Conservation (phyloP, 1,139 yeast genomes). For the Suhomyces kunorum region DNA sequence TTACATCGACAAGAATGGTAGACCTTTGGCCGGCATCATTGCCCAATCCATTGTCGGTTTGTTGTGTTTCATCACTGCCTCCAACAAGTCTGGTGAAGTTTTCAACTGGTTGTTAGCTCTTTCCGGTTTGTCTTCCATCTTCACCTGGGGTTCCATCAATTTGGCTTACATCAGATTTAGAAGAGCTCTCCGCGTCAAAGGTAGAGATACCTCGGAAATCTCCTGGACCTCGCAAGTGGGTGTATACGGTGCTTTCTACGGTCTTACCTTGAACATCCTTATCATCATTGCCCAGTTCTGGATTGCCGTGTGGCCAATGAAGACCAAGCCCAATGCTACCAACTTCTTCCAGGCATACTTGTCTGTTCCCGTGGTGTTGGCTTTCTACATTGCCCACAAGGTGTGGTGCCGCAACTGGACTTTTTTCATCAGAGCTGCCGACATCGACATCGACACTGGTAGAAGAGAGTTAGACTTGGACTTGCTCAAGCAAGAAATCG, state of each 20-base stretch:
- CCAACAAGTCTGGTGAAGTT: slow-evolving; percentile 62
- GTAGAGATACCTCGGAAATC: slow-evolving; percentile 64
- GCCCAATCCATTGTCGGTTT: slow-evolving; percentile 54
- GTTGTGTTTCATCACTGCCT: slow-evolving; percentile 72
- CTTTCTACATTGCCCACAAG: slow-evolving; percentile 59
- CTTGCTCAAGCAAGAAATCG: slow-evolving; percentile 25
- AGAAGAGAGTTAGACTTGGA: slow-evolving; percentile 27
- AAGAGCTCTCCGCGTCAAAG: slow-evolving; percentile 65
- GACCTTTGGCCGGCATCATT: slow-evolving; percentile 35
- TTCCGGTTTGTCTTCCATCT: slow-evolving; percentile 80
- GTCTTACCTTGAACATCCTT: slow-evolving; percentile 58
- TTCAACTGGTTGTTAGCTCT: slow-evolving; percentile 82
- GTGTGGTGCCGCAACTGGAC: slow-evolving; percentile 56
- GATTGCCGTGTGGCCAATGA: slow-evolving; percentile 72
- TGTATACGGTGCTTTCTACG: slow-evolving; percentile 65
- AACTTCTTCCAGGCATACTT: slow-evolving; percentile 63
- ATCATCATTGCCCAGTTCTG: slow-evolving; percentile 80
- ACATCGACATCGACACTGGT: slow-evolving; percentile 29
- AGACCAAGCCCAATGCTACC: slow-evolving; percentile 54
- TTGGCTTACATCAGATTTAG: slow-evolving; percentile 79
- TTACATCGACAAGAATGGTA: slow-evolving; percentile 34
- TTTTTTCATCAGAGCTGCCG: slow-evolving; percentile 23
- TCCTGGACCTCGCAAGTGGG: slow-evolving; percentile 74
- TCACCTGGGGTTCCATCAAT: slow-evolving; percentile 82
- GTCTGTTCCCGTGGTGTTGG: slow-evolving; percentile 61